Conservation (phyloP, 2,329 filamentous ascomycete genomes). For the Chaetomium strumarium region DNA sequence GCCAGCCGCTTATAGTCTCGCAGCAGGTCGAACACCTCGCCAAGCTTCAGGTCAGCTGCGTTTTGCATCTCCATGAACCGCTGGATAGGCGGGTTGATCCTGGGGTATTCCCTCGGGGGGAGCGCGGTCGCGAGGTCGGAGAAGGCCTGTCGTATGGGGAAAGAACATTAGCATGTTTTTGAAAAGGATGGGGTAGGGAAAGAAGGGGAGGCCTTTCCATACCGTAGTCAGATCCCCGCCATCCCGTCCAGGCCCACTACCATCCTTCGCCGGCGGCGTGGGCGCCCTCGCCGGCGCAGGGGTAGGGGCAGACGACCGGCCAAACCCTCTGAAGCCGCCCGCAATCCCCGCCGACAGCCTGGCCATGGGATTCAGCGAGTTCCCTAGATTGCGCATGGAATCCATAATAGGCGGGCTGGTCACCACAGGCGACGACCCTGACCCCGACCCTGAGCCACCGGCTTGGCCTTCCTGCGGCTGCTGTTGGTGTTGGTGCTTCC, state of each 20-base stretch:
- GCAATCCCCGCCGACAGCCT: constrained; percentile 65
- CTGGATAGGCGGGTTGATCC: constrained; percentile 61
- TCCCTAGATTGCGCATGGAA: constrained; percentile 75
- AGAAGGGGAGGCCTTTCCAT: constrained; percentile 28
- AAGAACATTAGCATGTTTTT: neutral
- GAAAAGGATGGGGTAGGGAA: neutral
- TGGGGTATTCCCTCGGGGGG: constrained; percentile 49
- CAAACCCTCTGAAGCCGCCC: constrained; percentile 69
- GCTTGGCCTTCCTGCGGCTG: constrained; percentile 23
- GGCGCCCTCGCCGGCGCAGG: constrained; percentile 34
- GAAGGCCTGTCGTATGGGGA: constrained; percentile 43
- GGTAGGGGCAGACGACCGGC: constrained; percentile 46
- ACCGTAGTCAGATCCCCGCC: constrained; percentile 54
- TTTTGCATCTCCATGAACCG: constrained; percentile 68
- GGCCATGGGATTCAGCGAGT: constrained; percentile 74
- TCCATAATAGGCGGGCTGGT: constrained; percentile 63
- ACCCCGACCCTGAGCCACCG: too few species aligned
- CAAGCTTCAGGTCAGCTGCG: constrained; percentile 62
- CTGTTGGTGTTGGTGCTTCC: constrained; percentile 9
- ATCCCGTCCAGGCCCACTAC: constrained; percentile 28
- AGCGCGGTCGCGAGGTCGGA: constrained; percentile 52
- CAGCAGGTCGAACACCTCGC: constrained; percentile 67
- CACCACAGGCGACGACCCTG: constrained; percentile 28
- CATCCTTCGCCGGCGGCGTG: constrained; percentile 31
- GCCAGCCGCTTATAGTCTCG: constrained; percentile 71